Percentiles rank a stretch among this genome's conserved stretches.
phyloP scores from a whole-genome alignment of 2,329 filamentous ascomycete genomes.

The Beauveria asiatica region DNA sequence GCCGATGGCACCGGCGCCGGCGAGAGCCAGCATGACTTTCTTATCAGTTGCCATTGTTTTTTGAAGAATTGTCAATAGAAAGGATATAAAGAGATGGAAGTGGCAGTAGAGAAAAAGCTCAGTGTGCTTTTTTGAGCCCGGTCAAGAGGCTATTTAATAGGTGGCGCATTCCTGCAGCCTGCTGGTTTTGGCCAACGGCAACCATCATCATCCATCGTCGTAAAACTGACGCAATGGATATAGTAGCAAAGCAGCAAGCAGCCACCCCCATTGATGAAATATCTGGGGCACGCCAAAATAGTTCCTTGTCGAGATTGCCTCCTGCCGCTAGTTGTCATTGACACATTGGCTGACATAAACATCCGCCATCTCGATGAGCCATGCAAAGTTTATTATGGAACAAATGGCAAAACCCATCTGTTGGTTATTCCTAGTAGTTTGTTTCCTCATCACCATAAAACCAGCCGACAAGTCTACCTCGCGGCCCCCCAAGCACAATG shows the following conservation, averaged over 20 bases:
- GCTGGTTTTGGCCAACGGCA: too few relatives aligned
- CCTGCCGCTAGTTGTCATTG: not conserved
- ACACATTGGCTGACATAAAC: constrained; percentile 3
- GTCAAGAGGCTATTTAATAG: too few relatives aligned
- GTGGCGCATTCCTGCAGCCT: too few relatives aligned
- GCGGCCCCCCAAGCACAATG: not conserved
- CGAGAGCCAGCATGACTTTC: not conserved
- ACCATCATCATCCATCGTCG: not conserved
- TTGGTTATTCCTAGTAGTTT: not conserved
- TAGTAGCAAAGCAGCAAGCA: too few relatives aligned
- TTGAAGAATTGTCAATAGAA: not conserved
- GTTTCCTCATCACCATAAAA: not conserved
- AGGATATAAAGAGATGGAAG: not conserved
- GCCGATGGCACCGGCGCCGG: constrained; percentile 1
- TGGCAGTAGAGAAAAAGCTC: too few relatives aligned
- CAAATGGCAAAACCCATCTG: not conserved
- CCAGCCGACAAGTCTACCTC: not conserved
- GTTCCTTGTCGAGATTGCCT: not conserved
- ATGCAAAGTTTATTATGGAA: not conserved
- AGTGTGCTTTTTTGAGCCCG: too few relatives aligned
- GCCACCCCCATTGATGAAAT: not conserved
- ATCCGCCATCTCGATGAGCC: not conserved
- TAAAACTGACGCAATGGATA: not conserved
- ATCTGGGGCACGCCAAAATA: not conserved
- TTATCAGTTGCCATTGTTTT: not conserved